These are phyloP conservation scores for Aspergillus awamori DNA, from an alignment of 2,329 filamentous ascomycete species.

Conservation along the genomic window DNA sequence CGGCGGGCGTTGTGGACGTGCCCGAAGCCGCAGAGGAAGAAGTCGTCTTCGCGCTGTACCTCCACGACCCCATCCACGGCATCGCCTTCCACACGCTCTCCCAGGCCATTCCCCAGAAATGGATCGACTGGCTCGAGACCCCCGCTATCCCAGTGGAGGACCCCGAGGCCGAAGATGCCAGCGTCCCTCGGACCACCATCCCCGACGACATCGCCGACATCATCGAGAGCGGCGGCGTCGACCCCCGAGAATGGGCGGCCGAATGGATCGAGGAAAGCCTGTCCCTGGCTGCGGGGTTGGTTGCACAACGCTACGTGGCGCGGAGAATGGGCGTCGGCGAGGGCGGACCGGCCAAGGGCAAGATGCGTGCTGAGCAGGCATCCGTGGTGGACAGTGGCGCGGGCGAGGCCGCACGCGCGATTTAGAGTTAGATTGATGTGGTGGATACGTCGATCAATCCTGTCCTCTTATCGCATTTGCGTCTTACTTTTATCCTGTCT, in stretches of 20 bases:
- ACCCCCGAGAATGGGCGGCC: constrained; percentile 94
- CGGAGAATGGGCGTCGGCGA: constrained; percentile 94
- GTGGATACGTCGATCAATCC: constrained; percentile 3
- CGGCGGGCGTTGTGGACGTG: constrained; percentile 39
- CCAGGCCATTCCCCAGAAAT: constrained; percentile 79
- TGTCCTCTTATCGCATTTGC: constrained; percentile 11
- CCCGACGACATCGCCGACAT: constrained; percentile 89
- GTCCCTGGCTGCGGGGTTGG: constrained; percentile 74
- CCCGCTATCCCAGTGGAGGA: constrained; percentile 49
- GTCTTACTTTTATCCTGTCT: not conserved
- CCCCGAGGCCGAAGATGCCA: constrained; percentile 43
- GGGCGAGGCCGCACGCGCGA: constrained; percentile 63
- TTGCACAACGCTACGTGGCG: constrained; percentile 94
- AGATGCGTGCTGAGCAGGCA: constrained; percentile 55
- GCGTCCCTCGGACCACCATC: constrained; percentile 44
- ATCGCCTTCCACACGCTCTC: constrained; percentile 84
- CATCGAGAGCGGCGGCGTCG: constrained; percentile 72
- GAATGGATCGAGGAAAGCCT: constrained; percentile 95
- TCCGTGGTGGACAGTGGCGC: constrained; percentile 61
- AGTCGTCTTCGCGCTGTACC: constrained; percentile 76
- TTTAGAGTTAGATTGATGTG: constrained; percentile 26
- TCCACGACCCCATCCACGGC: constrained; percentile 83
- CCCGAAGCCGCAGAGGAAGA: constrained; percentile 56
- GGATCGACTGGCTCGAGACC: constrained; percentile 90
- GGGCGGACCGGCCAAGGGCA: constrained; percentile 64